Base-by-base conservation (phyloP, 176 grass and related monocot genomes). In the Juncus inflexus region DNA sequence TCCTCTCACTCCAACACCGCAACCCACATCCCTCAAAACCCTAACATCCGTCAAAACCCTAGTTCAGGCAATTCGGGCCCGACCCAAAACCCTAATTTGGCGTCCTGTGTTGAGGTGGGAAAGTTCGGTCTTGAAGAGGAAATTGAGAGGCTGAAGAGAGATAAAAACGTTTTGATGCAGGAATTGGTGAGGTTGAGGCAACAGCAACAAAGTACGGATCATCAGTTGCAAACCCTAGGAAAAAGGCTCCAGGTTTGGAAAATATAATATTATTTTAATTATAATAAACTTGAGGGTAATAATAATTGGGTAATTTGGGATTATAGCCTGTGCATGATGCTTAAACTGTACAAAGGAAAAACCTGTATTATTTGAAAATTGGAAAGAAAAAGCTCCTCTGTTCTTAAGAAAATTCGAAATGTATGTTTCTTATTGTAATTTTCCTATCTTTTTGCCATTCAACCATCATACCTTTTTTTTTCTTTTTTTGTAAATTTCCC, bases 111-210 rank as follows among this genome's bases (percentile, higher is more conserved):
- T 40, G 89, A 92, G 80, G 94, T 99, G 28, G 94, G 89, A 1
- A 99, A 92, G 9, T 99, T 92, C 65, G 94, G 94, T 52, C 77
- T 99, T 70, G 94, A 92, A 67, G 89, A 99, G 75, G 89, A 90
- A 75, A 91, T 99, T 6, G 89, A 90, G 63, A 80, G 69, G 61
- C 80, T 99, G 2, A 99, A 99, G 42, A 92, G 89, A 78, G 94
- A 92, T 65, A 99, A 99, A 62, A 99, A 99, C 52, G 95, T 99
- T 37, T 78, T 99, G 4, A 94, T 94, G 95, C 95, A 99, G 61
- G 95, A 99, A 54, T 85, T 99, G 35, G 83, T 92, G 51, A 87
- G 83, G 66, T 65, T 99, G 42, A 81, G 85, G 40, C 89, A 99
- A 54, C 89, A 94, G 65, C 89, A 99, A 56, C 95, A 99, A 63